These are phyloP conservation scores for Ceraceosorus guamensis DNA, from an alignment of 1,284 basidiomycete genomes.

Conservation along the genomic window DNA sequence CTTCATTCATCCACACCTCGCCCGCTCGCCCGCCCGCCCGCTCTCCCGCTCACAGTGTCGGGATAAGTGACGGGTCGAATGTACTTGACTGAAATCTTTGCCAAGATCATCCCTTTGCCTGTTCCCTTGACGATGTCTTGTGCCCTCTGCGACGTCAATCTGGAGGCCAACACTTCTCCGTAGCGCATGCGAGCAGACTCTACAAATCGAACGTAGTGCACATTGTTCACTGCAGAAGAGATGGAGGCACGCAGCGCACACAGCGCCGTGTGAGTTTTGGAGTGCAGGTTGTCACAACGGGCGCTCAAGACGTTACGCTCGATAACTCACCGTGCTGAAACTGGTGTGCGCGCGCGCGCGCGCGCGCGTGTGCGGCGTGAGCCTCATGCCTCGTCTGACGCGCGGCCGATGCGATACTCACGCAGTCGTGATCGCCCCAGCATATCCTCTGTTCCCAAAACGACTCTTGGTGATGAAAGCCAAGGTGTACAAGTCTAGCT, in stretches of 20 bases:
- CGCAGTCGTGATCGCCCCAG: slow-evolving; percentile 13
- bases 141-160: slow-evolving; percentile 5
- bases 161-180: slow-evolving; percentile 5
- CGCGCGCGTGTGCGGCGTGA: not conserved
- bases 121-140: slow-evolving; percentile 4
- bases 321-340: slow-evolving; percentile 9
- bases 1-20: no score
- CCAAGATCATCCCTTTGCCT: slow-evolving; percentile 9
- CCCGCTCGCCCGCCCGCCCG: not conserved
- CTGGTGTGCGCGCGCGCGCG: not conserved
- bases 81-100: slow-evolving; percentile 2
- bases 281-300: no score
- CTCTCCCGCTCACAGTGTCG: slow-evolving; percentile 5
- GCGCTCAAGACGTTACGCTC: no score
- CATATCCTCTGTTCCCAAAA: slow-evolving; percentile 5
- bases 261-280: no score
- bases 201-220: slow-evolving; percentile 11
- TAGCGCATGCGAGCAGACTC: slow-evolving; percentile 8
- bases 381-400: not conserved
- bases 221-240: slow-evolving; percentile 5
- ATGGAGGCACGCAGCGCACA: no score
- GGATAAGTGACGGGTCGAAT: slow-evolving; percentile 10
- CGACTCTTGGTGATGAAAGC: not conserved
- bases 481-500: not conserved
- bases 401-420: not conserved